Percentiles rank a stretch among this genome's conserved stretches.
Conservation (phyloP, 2,329 filamentous ascomycete genomes). For the Fusarium longipes region DNA sequence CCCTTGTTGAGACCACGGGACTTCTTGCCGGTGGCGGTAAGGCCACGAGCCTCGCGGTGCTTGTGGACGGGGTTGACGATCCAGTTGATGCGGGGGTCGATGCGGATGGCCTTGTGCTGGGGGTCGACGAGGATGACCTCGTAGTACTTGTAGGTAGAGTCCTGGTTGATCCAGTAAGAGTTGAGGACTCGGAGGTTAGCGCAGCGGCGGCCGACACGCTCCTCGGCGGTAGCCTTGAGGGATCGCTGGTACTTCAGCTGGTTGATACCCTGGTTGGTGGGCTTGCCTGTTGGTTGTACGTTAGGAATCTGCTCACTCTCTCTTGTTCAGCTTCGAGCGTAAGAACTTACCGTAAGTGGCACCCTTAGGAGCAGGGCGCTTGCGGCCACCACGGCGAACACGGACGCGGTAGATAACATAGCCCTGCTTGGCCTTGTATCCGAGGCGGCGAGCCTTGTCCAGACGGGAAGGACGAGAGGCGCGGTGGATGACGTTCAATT, state of each 20-base stretch:
- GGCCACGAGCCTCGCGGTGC: constrained; percentile 98
- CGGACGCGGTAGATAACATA: constrained; percentile 99
- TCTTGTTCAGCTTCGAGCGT: neutral
- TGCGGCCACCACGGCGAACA: constrained; percentile 98
- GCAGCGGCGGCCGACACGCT: constrained; percentile 99
- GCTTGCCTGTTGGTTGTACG: constrained; percentile 78
- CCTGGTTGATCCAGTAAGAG: constrained; percentile 99
- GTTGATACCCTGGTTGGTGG: constrained; percentile 99
- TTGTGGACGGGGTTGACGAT: constrained; percentile 99
- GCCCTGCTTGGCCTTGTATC: constrained; percentile 99
- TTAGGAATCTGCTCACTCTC: constrained; percentile 33
- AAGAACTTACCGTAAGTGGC: constrained; percentile 89
- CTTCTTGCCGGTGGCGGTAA: constrained; percentile 99
- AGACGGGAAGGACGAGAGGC: constrained; percentile 97
- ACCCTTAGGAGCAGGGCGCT: constrained; percentile 96
- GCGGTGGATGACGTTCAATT: constrained; percentile 99
- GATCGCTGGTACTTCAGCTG: constrained; percentile 99
- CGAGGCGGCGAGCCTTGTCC: constrained; percentile 99
- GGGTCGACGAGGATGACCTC: constrained; percentile 99
- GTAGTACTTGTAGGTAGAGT: constrained; percentile 99
- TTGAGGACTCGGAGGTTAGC: constrained; percentile 99
- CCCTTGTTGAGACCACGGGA: constrained; percentile 99
- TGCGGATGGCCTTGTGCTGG: constrained; percentile 99
- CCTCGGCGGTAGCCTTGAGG: constrained; percentile 96
- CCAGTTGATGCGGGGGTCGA: constrained; percentile 99